Conservation (phyloP, 345 rosid genomes). For the Sonneratia alba region DNA sequence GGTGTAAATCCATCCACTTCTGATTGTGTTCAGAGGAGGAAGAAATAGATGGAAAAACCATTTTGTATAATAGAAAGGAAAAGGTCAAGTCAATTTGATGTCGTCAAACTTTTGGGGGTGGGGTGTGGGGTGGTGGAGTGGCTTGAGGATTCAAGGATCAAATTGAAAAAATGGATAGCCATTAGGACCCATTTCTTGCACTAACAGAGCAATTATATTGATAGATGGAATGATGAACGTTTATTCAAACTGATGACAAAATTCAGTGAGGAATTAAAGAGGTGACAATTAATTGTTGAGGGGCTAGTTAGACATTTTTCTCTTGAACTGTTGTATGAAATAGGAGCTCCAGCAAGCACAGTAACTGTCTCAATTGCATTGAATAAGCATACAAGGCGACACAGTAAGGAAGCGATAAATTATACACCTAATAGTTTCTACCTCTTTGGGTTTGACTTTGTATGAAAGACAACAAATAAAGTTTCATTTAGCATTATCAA, state of each 20-base stretch:
- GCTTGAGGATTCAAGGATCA: background rate
- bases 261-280: too few species aligned
- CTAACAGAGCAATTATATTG: too few species aligned
- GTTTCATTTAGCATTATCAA: conserved; percentile 1
- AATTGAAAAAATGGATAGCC: too few species aligned
- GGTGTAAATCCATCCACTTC: background rate
- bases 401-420: background rate
- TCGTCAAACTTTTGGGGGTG: too few species aligned
- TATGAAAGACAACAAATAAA: background rate
- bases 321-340: background rate
- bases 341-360: background rate
- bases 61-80: too few species aligned
- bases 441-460: background rate
- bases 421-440: background rate
- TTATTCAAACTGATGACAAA: too few species aligned
- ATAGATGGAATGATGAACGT: too few species aligned
- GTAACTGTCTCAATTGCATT: background rate
- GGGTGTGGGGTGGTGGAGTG: background rate
- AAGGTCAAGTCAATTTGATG: too few species aligned
- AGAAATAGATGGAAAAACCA: too few species aligned
- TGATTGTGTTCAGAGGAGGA: background rate
- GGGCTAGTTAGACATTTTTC: too few species aligned
- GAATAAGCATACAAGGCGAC: background rate
- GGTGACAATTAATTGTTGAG: too few species aligned
- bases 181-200: too few species aligned